Base-by-base conservation (phyloP, 495 filamentous ascomycete genomes). In the Chlorociboria aeruginascens region DNA sequence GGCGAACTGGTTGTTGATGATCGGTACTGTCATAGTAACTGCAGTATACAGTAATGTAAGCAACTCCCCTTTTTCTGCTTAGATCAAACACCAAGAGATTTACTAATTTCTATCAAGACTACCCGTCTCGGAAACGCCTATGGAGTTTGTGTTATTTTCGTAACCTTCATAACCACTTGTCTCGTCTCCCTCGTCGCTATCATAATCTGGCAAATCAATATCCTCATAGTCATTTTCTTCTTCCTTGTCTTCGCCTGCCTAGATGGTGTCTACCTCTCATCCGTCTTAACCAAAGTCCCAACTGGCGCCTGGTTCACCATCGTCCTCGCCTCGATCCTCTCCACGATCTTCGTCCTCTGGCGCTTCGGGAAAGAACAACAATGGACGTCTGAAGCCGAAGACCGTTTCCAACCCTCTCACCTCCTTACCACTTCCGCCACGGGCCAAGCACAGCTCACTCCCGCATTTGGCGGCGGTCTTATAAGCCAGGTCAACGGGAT, bases 221-320 rank as follows among this genome's bases (percentile, higher is more conserved):
- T 73, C 2, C 63, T 66, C 30, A 48, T 83, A 8, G 75, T 87
- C 14, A 44, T 82, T 16, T 39, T 74, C 7, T 69, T 70, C n/a
- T 86, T 77, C 69, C 62, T 84, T 2, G 58, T 73, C 25, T 78
- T 86, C 37, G 79, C 65, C 13, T 66, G 64, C 4, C 59, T 84
- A 10, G 83, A 87, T 53, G 75, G 78, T 7, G 63, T 78, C 1
- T 87, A 79, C 56, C 68, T 86, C 7, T 81, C 79, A 0, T 75
- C 79, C 0, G 75, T 80, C 0, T 62, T 86, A 1, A 79, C 66
- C 29, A 87, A 87, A 52, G 74, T 86, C 8, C 83, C 83, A 2
- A 61, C 77, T 1, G 83, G 83, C 1, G 83, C 83, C 11, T 87
- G 83, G 83, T 83, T 87, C 49, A 86, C 83, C 0, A 61, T 87